Evolutionary conservation across 2,329 filamentous ascomycete genomes (phyloP), one percentile per base, ranked within the genome.

Genomic region (Paraphoma chrysanthemicola): DNA sequence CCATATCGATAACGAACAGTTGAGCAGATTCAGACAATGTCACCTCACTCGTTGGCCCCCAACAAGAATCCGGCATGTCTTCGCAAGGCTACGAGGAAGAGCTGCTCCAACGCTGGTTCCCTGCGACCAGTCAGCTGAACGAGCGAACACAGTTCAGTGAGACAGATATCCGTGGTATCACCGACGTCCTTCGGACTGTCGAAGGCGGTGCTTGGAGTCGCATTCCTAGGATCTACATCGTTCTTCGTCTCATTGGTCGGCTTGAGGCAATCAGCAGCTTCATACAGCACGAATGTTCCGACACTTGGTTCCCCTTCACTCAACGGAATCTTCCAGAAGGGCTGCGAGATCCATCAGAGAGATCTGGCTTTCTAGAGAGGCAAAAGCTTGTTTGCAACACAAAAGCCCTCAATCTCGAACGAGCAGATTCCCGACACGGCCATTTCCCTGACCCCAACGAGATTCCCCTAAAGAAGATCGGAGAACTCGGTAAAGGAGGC

Each of bases 401-500:
- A 1, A 55, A 53, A 6, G 54, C 58, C 1, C 38, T 63, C 0
- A 36, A 57, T 17, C 53, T 67, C 1, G 62, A 67, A 17, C 47
- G 47, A 16, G 36, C 55, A 30, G 14, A 45, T 14, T 48, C 36
- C 0, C n/a, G 18, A 0, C 64, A 67, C 28, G 39, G 43, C 6
- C 58, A 67, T 33, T 67, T 67, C 29, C 23, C 14, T 3, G 31
- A 52, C 7, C 10, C 44, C 2, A 36, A n/a, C 6, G 55, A 62
- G 1, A 28, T 67, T 2, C 63, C 63, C 0, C 49, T 69, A 6
- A 49, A 31, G 8, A 61, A 54, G 18, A 5, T 56, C 4, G 57
- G 43, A 4, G 54, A 63, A 3, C 50, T 72, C 1, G 69, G 67
- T 1, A 59, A 55, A 7, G 68, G 69, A 5, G 55, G 42, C 1